Evolutionary conservation across 345 rosid genomes (phyloP), one percentile per base, ranked within the genome.

Genomic region (Heritiera littoralis): DNA sequence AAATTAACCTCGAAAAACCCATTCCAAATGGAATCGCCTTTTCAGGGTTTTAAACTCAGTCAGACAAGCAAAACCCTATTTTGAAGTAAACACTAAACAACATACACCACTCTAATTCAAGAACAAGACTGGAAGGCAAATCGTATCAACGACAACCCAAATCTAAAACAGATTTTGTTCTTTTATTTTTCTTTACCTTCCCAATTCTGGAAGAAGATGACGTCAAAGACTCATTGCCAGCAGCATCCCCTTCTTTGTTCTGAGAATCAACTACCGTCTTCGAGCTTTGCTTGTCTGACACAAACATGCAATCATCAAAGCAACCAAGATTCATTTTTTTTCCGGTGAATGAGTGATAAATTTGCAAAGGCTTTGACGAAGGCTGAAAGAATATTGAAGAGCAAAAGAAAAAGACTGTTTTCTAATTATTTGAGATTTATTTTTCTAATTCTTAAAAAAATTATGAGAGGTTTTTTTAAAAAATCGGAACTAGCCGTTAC

Each of bases 121-220:
- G 75, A 72, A 51, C 35, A 64, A 18, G 61, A 75, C 60, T 45
- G 3, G 0, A 48, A 76, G 59, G 61, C 60, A 72, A 73, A 72
- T 70, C 63, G 65, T 46, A 70, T 28, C 40, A 48, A 70, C 58
- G 28, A 70, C 20, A 49, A 70, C n/a, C 38, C 63, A 7, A 75
- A 82, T 79, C 78, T 74, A 61, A 70, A 68, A 41, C 6, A 3
- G 43, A 41, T 3, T 41, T 41, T 56, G 1, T 56, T 56, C 17
- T 5, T 35, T 18, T 15, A 3, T 13, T 20, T 61, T 4, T 2
- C 3, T 55, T 73, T 58, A 90, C 97, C 98, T 89, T 86, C 40
- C 85, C 88, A 18, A 75, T 3, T 84, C 81, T 90, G 3, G 92
- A 85, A 81, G 87, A 68, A 0, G 90, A 85, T 14, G 89, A 82